Evolutionary conservation across 139 green algal species (phyloP).

Genomic region (Edaphochlamys debaryana): DNA sequence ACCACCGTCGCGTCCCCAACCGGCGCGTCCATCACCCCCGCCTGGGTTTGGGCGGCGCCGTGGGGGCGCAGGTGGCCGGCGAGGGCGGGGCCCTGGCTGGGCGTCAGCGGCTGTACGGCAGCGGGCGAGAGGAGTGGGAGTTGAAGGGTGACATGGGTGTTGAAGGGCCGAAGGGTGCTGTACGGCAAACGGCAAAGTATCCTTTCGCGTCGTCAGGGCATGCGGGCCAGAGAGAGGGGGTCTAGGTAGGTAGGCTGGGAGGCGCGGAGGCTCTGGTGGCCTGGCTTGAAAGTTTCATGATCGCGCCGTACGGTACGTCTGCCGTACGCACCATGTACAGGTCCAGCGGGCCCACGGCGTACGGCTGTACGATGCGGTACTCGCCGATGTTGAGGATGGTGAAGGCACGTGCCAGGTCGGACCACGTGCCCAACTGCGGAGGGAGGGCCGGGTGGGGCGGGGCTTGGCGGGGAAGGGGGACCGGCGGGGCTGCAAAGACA

Average conservation of each 20-base stretch:
- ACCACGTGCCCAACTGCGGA: background rate
- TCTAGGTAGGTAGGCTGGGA: no score
- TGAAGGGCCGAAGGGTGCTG: no score
- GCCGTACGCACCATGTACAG: constrained; percentile 25
- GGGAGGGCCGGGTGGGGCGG: no score
- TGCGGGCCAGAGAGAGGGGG: no score
- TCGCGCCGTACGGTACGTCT: background rate
- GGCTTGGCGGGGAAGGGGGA: no score
- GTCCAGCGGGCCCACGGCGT: constrained; percentile 1
- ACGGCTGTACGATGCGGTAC: background rate
- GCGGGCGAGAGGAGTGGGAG: no score
- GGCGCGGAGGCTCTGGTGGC: no score
- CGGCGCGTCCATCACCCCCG: constrained; percentile 27
- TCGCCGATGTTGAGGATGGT: constrained; percentile 33
- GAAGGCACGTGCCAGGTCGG: background rate
- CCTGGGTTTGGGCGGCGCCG: background rate
- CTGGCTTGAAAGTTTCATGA: no score
- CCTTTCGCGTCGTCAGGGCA: no score
- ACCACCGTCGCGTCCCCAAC: constrained; percentile 40
- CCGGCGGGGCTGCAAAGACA: no score
- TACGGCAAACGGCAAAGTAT: no score
- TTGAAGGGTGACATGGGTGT: no score
- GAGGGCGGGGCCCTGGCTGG: constrained; percentile 5
- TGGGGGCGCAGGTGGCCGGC: constrained; percentile 22
- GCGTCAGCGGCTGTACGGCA: constrained; percentile 12